Percentiles rank a stretch among this genome's conserved stretches.
Evolutionary conservation across 2,329 filamentous ascomycete species (phyloP).

Genomic region (Paracorniculantispora psalliotae): DNA sequence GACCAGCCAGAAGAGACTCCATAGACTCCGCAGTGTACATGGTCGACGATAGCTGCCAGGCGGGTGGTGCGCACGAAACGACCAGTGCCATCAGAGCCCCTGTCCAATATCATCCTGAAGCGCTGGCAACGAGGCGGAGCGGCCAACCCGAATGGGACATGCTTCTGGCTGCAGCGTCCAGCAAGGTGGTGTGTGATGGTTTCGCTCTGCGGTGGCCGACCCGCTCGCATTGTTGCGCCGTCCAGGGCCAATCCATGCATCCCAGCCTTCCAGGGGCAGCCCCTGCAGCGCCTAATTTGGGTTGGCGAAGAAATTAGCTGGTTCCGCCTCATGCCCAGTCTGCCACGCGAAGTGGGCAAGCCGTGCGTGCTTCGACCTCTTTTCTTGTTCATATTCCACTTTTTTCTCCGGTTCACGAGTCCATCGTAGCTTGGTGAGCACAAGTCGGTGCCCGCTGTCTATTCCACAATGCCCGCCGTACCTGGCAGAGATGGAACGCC

Average conservation of each 20-base stretch:
- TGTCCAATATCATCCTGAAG: slow-evolving; percentile 13
- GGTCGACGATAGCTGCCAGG: neutral
- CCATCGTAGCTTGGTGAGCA: too few species aligned
- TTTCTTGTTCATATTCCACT: too few species aligned
- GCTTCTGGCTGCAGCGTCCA: neutral
- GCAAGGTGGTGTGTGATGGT: slow-evolving; percentile 9
- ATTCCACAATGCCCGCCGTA: neutral
- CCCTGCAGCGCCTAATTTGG: slow-evolving; percentile 11
- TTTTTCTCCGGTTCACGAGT: too few species aligned
- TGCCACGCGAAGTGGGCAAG: neutral
- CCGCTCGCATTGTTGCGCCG: slow-evolving; percentile 4
- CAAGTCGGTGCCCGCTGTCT: too few species aligned
- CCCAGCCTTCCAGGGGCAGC: slow-evolving; percentile 1
- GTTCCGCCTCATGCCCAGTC: neutral
- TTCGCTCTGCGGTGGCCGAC: slow-evolving; percentile 8
- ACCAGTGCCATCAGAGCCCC: neutral
- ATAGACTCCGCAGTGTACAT: too few species aligned
- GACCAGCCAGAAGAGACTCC: neutral
- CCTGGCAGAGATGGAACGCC: neutral
- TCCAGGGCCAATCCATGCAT: slow-evolving; percentile 1
- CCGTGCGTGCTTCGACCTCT: slow-evolving; percentile 4
- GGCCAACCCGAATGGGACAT: neutral
- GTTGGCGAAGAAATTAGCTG: slow-evolving; percentile 11
- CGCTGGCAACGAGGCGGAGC: slow-evolving; percentile 11
- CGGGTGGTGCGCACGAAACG: neutral